Base-by-base conservation (phyloP, 139 green algal species). In the Microglena sp. region DNA sequence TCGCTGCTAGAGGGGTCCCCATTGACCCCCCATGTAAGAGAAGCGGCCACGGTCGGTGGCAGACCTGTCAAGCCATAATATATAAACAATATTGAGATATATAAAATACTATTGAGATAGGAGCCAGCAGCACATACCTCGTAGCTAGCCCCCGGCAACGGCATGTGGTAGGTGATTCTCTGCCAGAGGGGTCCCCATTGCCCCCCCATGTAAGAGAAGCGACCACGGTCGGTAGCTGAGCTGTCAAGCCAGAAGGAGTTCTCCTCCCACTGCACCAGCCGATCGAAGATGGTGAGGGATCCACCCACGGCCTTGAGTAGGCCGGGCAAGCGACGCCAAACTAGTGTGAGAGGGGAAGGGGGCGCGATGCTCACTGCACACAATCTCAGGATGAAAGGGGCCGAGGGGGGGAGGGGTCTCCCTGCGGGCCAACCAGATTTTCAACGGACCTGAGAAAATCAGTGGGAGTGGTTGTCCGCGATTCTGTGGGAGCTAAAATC, bases 161-260 rank as follows among this genome's bases (percentile, higher is more conserved):
- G 69, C 35, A 95, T 76, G 2, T 45, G 45, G 70, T 93, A 97
- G 0, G 66, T 84, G 33, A 95, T 66, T 11, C 81, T 75, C 50
- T 73, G 72, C 86, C 88, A 96, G 31, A 95, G 73, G 5, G 73
- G 60, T 0, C 93, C 93, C 0, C 88, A 87, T 1, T 56, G 60
- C 0, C 82, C 82, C 2, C 92, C 92, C 83, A 98, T 94, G 83
- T 86, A 96, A 11, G 88, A 96, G 73, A 96, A 98, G 24, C 93
- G 76, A 2, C 75, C 81, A 0, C 92, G 40, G 40, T 67, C 18
- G 30, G 44, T 31, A 60, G 53, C 62, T 18, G 60, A 88, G 79
- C 84, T 94, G 81, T 97, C 91, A 18, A 97, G 79, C 91, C 91
- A 97, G 63, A 94, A 97, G 5, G 80, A 83, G 81, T 96, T 79